Conservation (phyloP, 1,139 yeast genomes). For the Kurtzmaniella quercitrusa region DNA sequence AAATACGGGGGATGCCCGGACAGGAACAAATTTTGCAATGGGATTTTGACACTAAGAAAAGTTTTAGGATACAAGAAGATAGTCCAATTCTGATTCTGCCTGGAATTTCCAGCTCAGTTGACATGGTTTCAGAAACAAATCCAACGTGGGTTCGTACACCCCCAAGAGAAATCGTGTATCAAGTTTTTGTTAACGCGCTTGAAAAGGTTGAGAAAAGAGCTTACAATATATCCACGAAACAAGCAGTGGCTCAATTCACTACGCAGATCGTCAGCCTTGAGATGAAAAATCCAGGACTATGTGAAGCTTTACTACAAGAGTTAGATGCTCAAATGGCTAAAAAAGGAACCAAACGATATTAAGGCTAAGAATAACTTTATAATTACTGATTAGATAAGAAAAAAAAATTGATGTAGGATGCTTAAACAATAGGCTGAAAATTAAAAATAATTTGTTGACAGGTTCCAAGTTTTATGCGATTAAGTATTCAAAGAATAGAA, state of each 20-base stretch:
- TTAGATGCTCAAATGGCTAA: constrained; percentile 13
- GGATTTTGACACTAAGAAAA: constrained; percentile 17
- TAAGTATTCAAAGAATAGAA: no score
- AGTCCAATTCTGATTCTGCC: constrained; percentile 1
- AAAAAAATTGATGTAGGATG: neutral
- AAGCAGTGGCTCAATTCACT: constrained; percentile 38
- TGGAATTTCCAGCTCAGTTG: neutral
- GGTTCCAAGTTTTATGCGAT: no score
- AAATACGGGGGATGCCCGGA: neutral
- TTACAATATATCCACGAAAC: constrained; percentile 39
- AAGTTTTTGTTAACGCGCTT: constrained; percentile 34
- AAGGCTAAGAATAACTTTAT: neutral
- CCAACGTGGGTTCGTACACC: constrained; percentile 2
- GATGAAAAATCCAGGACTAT: constrained; percentile 54
- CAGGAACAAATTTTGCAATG: constrained; percentile 11
- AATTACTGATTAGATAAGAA: neutral
- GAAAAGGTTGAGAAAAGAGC: constrained; percentile 49
- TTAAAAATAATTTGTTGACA: no score
- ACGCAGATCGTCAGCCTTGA: constrained; percentile 42
- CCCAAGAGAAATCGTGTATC: constrained; percentile 23
- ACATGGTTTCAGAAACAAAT: neutral
- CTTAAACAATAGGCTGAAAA: no score
- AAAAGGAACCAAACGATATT: neutral
- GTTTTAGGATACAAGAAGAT: neutral
- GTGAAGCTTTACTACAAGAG: constrained; percentile 65